Conservation (phyloP, 2,329 filamentous ascomycete species). For the Colletotrichum gigasporum region DNA sequence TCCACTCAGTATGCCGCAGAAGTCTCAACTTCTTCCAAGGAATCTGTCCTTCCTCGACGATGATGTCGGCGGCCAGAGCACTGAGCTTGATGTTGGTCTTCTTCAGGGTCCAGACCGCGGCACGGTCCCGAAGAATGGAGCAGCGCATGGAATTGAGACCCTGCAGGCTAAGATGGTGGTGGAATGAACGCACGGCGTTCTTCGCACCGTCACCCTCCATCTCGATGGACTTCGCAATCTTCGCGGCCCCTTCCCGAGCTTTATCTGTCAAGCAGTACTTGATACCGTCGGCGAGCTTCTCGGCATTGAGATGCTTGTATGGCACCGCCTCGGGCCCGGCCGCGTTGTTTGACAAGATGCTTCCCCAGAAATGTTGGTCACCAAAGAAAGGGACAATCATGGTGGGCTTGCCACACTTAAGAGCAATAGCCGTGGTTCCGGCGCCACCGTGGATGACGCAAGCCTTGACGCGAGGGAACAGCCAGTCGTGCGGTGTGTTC, state of each 20-base stretch:
- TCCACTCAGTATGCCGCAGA: slow-evolving; percentile 76
- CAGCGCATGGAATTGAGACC: slow-evolving; percentile 70
- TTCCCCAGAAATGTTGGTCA: slow-evolving; percentile 82
- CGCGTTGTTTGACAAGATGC: slow-evolving; percentile 70
- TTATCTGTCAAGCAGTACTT: slow-evolving; percentile 71
- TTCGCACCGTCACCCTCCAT: slow-evolving; percentile 73
- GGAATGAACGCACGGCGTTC: slow-evolving; percentile 75
- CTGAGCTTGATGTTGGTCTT: slow-evolving; percentile 68
- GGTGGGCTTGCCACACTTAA: slow-evolving; percentile 76
- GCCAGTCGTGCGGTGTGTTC: slow-evolving; percentile 81
- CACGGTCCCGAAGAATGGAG: slow-evolving; percentile 68
- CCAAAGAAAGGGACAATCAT: slow-evolving; percentile 85
- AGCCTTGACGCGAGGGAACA: slow-evolving; percentile 73
- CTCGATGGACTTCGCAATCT: slow-evolving; percentile 70
- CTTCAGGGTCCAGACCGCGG: slow-evolving; percentile 74
- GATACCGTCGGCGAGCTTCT: slow-evolving; percentile 76
- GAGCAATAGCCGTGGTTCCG: slow-evolving; percentile 77
- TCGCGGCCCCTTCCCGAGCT: slow-evolving; percentile 64
- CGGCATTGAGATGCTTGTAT: slow-evolving; percentile 71
- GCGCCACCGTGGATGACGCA: slow-evolving; percentile 83
- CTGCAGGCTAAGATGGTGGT: slow-evolving; percentile 64
- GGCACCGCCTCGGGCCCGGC: slow-evolving; percentile 75
- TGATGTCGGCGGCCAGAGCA: slow-evolving; percentile 70
- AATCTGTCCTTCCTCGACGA: slow-evolving; percentile 69
- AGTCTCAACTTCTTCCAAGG: slow-evolving; percentile 72